Evolutionary conservation across 1,284 basidiomycete species (phyloP), one percentile per base, ranked within the genome.

Genomic region (Malassezia arunalokei): DNA sequence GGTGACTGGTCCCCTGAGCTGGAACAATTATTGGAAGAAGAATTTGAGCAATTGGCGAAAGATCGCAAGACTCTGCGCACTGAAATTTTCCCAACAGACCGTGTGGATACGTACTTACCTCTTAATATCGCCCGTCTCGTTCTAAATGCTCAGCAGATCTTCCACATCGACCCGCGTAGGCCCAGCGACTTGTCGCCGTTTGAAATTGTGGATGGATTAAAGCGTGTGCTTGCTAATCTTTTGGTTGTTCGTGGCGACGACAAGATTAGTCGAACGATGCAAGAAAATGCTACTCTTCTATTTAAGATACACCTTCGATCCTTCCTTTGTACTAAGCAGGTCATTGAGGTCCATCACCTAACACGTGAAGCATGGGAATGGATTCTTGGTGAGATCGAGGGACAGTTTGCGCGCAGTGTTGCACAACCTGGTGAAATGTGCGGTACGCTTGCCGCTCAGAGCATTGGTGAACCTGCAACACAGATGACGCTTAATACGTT

Each of bases 401-500:
- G 62, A 0, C 68, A 73, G 40, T 73, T 71, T 47, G 80, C 86
- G 32, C 87, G 90, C 73, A 87, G 91, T 1, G 71, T 95, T 2
- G 89, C 81, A 24, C 86, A 92, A 68, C 87, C 94, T 0, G 91
- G 92, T 46, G 94, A 98, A 76, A 98, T 98, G 94, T 98, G 94
- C 64, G 94, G 94, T 43, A 96, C 90, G 0, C 81, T 98, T 12
- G 86, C 94, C 33, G 94, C 94, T 0, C 94, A 98, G 76, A 95
- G 90, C 5, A 99, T 98, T 61, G 94, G 94, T 75, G 94, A 98
- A 78, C 94, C 94, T 0, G 94, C 94, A 2, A 99, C 94, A 1
- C 94, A 99, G 74, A 99, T 99, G 94, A 99, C 94, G 31, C 77
- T 99, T 63, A 99, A 99, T 75, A 99, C 94, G 7, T 99, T 99